A percentile compares a stretch with the other conserved stretches of the same genome.
Evolutionary conservation across 345 rosid species (phyloP).

Genomic region (Capsella bursapastoris): DNA sequence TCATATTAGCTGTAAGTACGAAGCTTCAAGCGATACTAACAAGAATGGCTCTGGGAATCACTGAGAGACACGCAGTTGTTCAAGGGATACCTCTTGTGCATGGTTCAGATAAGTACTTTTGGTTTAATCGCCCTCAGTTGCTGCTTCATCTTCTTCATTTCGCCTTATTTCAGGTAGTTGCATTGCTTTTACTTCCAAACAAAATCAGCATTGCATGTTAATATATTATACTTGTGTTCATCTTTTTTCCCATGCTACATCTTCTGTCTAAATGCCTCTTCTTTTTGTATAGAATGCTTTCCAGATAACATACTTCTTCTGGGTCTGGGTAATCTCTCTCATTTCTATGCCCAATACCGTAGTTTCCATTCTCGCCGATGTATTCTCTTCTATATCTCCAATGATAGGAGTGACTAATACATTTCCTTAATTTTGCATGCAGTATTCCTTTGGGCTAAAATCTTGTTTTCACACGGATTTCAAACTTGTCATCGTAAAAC

Average conservation of each 20-base stretch:
- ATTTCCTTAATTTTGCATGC: constrained; percentile 40
- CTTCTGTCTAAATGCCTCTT: constrained; percentile 13
- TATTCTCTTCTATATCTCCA: constrained; percentile 10
- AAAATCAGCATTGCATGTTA: not conserved
- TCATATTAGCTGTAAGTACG: constrained; percentile 87
- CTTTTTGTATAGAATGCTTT: constrained; percentile 74
- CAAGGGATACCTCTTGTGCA: constrained; percentile 94
- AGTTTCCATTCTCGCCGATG: constrained; percentile 7
- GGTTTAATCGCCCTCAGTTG: constrained; percentile 77
- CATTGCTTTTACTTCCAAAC: not conserved
- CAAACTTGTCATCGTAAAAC: constrained; percentile 54
- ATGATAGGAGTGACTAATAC: not conserved
- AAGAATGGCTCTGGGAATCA: constrained; percentile 77
- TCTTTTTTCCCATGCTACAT: not conserved
- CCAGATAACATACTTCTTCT: constrained; percentile 88
- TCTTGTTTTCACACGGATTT: constrained; percentile 75
- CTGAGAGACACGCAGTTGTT: constrained; percentile 80
- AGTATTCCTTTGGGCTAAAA: constrained; percentile 66
- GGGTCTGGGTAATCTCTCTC: constrained; percentile 72
- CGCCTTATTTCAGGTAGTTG: constrained; percentile 78
- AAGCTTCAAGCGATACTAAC: constrained; percentile 79
- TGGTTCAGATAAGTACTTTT: constrained; percentile 81
- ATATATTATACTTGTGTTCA: constrained; percentile 6
- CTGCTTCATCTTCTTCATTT: constrained; percentile 84
- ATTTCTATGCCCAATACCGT: not conserved